Conservation (phyloP, 371 early-diverging fungal genomes). For the Thermomucor indicae-seudaticae region DNA sequence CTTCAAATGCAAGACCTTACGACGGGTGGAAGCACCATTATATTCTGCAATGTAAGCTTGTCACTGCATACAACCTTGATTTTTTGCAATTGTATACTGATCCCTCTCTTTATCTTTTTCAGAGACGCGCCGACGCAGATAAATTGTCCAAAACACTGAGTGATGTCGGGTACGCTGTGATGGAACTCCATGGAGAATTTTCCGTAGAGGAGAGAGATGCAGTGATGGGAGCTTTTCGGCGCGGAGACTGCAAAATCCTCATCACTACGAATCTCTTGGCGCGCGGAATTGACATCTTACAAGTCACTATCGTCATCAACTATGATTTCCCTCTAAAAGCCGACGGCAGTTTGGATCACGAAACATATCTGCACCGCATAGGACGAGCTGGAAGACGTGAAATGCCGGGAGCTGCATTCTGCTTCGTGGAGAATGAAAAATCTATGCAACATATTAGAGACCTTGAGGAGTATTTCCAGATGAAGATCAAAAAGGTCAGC, state of each 20-base stretch:
- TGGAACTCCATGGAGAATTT: slow-evolving; percentile 88
- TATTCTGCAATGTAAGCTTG: slow-evolving; percentile 75
- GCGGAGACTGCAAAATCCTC: slow-evolving; percentile 89
- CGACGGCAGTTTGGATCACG: slow-evolving; percentile 67
- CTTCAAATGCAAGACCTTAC: slow-evolving; percentile 83
- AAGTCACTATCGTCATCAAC: slow-evolving; percentile 97
- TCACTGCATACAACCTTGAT: neutral
- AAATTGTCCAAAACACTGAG: slow-evolving; percentile 72
- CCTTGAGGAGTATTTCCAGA: slow-evolving; percentile 74
- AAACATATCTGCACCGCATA: slow-evolving; percentile 98
- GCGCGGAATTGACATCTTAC: slow-evolving; percentile 96
- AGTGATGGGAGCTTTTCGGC: slow-evolving; percentile 90
- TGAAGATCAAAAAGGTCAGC: slow-evolving; percentile 71
- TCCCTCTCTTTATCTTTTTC: neutral
- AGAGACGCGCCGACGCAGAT: slow-evolving; percentile 83
- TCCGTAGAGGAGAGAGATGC: slow-evolving; percentile 81
- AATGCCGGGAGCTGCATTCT: slow-evolving; percentile 93
- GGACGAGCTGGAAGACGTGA: slow-evolving; percentile 99
- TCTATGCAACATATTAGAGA: slow-evolving; percentile 67
- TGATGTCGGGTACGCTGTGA: slow-evolving; percentile 80
- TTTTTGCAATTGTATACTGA: neutral
- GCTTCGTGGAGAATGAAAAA: slow-evolving; percentile 84
- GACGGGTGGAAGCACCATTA: slow-evolving; percentile 96
- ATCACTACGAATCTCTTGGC: slow-evolving; percentile 96
- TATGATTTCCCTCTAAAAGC: slow-evolving; percentile 88